Percentiles rank a stretch among this genome's conserved stretches.
Evolutionary conservation across 1,139 yeast genomes (phyloP).

Genomic region (Candida tropicalis): DNA sequence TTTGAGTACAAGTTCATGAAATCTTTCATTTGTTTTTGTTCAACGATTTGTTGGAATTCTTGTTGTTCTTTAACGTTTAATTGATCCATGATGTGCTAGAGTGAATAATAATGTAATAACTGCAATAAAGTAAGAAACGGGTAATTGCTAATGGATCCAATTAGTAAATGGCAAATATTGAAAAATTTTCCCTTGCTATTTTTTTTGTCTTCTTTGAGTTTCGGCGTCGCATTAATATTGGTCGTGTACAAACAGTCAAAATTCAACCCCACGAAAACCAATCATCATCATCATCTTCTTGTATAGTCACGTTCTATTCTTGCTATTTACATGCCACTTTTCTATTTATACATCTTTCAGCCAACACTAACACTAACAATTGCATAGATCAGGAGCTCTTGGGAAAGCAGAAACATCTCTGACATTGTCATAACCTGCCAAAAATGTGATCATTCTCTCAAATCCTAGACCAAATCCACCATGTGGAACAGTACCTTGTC

Average conservation of each 20-base stretch:
- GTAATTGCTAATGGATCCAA: no score
- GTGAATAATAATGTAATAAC: slow-evolving; percentile 1
- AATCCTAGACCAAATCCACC: slow-evolving; percentile 98
- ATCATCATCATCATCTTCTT: no score
- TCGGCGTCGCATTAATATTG: neutral
- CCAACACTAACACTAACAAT: slow-evolving; percentile 25
- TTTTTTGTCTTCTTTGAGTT: neutral
- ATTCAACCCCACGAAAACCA: slow-evolving; percentile 4
- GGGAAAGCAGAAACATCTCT: slow-evolving; percentile 90
- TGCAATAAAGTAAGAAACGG: slow-evolving; percentile 4
- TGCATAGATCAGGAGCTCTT: slow-evolving; percentile 39
- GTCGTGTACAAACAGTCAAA: neutral
- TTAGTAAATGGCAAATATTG: slow-evolving; percentile 7
- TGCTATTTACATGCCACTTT: neutral
- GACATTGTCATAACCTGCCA: slow-evolving; percentile 74
- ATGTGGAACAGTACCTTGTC: slow-evolving; percentile 84
- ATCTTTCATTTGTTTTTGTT: slow-evolving; percentile 98
- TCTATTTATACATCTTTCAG: slow-evolving; percentile 4
- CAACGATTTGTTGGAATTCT: slow-evolving; percentile 92
- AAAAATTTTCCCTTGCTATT: slow-evolving; percentile 10
- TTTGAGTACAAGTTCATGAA: slow-evolving; percentile 96
- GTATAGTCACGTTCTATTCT: no score
- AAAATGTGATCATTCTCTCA: slow-evolving; percentile 77
- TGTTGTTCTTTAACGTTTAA: slow-evolving; percentile 92
- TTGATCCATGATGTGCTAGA: slow-evolving; percentile 58